Conservation (phyloP, 2,329 filamentous ascomycete species). For the Pyrenophora teres region DNA sequence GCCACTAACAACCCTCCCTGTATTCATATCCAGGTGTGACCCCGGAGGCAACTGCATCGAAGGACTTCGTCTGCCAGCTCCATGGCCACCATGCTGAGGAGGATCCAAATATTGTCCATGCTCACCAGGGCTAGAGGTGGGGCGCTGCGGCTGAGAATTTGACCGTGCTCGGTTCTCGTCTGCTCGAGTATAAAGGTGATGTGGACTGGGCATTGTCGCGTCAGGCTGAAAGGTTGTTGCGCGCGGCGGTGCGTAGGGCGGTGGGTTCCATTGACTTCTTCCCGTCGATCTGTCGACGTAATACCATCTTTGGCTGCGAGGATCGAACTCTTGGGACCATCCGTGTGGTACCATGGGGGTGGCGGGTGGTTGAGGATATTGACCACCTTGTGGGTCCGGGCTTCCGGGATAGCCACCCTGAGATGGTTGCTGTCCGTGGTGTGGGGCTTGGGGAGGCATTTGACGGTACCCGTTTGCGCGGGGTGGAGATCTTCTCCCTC, state of each 20-base stretch:
- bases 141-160: slow-evolving; percentile 9
- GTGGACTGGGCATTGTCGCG: slow-evolving; percentile 1
- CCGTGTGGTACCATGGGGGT: slow-evolving; percentile 52
- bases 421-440: slow-evolving; percentile 2
- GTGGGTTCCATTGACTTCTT: slow-evolving; percentile 64
- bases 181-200: background rate
- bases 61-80: slow-evolving; percentile 6
- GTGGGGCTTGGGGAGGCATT: slow-evolving; percentile 4
- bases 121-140: background rate
- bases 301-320: slow-evolving; percentile 64
- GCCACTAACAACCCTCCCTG: slow-evolving; percentile 16
- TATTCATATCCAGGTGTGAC: slow-evolving; percentile 20
- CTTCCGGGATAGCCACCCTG: slow-evolving; percentile 7
- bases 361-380: slow-evolving; percentile 24
- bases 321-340: slow-evolving; percentile 67
- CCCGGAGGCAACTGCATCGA: slow-evolving; percentile 17
- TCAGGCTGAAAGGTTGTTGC: slow-evolving; percentile 7
- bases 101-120: slow-evolving; percentile 7
- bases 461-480: slow-evolving; percentile 13
- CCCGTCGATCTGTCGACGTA: slow-evolving; percentile 66
- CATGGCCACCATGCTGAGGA: background rate
- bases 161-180: slow-evolving; percentile 8
- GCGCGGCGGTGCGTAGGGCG: slow-evolving; percentile 16
- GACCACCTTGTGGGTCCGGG: slow-evolving; percentile 8
- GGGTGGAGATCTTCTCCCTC: slow-evolving; percentile 7